Conservation (phyloP, 148 eudicot species). For the Heliosperma pusillum region DNA sequence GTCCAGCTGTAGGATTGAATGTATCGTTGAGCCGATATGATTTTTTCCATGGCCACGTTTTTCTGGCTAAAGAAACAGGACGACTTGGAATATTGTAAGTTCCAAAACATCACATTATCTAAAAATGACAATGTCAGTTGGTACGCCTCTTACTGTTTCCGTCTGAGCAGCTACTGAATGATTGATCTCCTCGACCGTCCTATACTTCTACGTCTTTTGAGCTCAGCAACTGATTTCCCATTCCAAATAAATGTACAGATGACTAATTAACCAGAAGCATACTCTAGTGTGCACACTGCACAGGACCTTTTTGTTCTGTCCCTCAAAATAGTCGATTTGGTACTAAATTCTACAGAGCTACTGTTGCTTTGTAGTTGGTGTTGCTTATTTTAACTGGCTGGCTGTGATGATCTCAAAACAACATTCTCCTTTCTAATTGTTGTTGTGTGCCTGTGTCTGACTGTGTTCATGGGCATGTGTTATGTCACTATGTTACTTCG, state of each 20-base stretch:
- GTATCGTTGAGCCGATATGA: conserved; percentile 83
- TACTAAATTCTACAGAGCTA: not conserved
- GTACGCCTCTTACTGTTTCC: not conserved
- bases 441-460: not conserved
- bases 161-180: not conserved
- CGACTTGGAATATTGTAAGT: conserved; percentile 97
- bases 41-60: conserved; percentile 91
- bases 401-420: not conserved
- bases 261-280: not conserved
- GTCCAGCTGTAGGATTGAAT: conserved; percentile 77
- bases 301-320: not conserved
- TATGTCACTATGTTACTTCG: not conserved
- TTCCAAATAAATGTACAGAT: not conserved
- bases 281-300: not conserved
- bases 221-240: not conserved
- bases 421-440: not conserved
- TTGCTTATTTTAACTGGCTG: not conserved
- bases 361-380: not conserved
- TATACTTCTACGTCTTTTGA: not conserved
- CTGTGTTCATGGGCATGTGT: not conserved
- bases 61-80: conserved; percentile 73
- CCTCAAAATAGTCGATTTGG: not conserved
- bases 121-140: not conserved
- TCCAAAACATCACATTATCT: conserved; percentile 7
- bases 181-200: not conserved